Base-by-base conservation (phyloP, 202 grass and related monocot genomes). In the Sporobolus alterniflorus region DNA sequence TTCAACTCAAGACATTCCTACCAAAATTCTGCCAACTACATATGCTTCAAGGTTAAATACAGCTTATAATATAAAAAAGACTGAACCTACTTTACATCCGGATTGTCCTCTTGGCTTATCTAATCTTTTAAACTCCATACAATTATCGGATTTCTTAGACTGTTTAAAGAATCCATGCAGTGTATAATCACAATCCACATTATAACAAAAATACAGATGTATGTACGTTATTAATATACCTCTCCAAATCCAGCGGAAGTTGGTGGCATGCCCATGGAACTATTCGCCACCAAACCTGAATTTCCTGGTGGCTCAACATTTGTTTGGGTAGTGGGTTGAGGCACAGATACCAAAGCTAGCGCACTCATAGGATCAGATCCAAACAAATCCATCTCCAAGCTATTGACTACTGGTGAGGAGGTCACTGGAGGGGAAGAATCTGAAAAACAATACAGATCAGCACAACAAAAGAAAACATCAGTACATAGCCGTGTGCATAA, bases 371-470 rank as follows among this genome's bases (percentile, higher is more conserved):
- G 83, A 83, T 99, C 89, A 21, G 89, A 88, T 83, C 93, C 96
- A 86, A 96, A 99, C 50, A 99, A 88, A 79, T 96, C 96, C 88
- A 89, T 89, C 89, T 99, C 91, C 50, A 92, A 83, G 80, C 75
- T 96, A 85, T 88, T 92, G 49, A 67, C 72, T 55, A 77, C 75
- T 17, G 89, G 85, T 24, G 80, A 73, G 59, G 88, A 62, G 52
- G 86, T 83, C 44, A 22, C 71, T 71, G 89, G 78, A 87, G 74
- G 68, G 14, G 87, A 81, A 70, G 84, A 57, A 83, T 76, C 89
- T 84, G 83, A 76, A 20, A 52, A 63, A 73, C 33, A 29, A 67
- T 41, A 68, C 33, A 63, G 25, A 81, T 59, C 30, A 51, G 50
- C 7, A 81, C 73, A 26, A 25, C 36, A 39, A 57, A 76, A 43